Evolutionary conservation across 768 basidiomycete species (phyloP), one percentile per base, ranked within the genome.

Genomic region (Pholiota microspora): DNA sequence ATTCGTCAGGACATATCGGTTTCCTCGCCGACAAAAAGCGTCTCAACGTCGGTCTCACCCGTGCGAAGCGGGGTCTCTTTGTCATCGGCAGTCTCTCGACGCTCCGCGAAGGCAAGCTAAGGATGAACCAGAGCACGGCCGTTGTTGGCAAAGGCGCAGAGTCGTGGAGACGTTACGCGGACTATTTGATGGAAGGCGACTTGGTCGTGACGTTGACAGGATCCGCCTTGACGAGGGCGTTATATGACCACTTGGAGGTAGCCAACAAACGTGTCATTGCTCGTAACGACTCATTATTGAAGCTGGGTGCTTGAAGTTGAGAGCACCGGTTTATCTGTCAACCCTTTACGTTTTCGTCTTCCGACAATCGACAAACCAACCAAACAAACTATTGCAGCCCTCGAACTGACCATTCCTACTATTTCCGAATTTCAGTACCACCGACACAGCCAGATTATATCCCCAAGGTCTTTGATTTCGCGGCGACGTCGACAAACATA

Each of bases 1-100:
- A 97, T 63, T 62, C 75, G 2, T 71, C 70, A 1, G 92, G 92
- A 8, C 76, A 83, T 53, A 92, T 97, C 62, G 94, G 94, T 0
- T 97, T 97, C 71, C 76, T 97, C 21, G 91, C 88, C 18, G 94
- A 97, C 71, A 77, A 85, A 62, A 75, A 94, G 57, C 70, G 94
- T 61, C 75, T 96, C 52, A 97, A 97, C 68, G 94, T 97, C 24
- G 94, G 93, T 2, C 74, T 97, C 53, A 97, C 94, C 48, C 76
- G 94, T 21, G 94, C 93, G 27, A 89, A 88, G 71, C 76, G 92
- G 55, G 92, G 87, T n/a, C 67, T 94, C 57, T 89, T 93, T 63
- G 79, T 94, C 8, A 75, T 93, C 3, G 92, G 92, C 31, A 92
- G 79, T 55, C 73, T 89, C 54, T 72, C 71, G 55, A 92, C 91